phyloP scores from a whole-genome alignment of 352 stramenopile species.

The Phytophthora cajani region DNA sequence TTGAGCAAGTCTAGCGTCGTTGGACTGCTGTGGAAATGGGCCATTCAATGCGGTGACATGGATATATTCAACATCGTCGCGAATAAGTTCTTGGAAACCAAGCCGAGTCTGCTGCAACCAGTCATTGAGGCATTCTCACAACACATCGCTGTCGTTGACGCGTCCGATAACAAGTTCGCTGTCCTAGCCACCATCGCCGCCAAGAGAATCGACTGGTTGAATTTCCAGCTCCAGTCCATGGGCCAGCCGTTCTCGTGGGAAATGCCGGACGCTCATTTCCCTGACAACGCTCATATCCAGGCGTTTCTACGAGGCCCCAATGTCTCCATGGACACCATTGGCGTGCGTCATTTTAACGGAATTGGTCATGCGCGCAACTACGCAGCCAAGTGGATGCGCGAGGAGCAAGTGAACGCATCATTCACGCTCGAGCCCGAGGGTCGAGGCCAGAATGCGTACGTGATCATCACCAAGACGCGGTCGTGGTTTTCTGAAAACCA shows the following conservation, averaged over 20 bases:
- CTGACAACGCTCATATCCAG: not conserved
- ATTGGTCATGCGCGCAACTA: not conserved
- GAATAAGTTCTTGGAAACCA: not conserved
- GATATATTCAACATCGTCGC: not conserved
- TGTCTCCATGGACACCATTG: not conserved
- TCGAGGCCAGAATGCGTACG: not conserved
- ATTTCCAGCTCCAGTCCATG: not conserved
- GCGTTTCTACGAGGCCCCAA: not conserved
- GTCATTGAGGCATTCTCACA: not conserved
- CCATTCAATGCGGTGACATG: not conserved
- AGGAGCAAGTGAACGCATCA: not conserved
- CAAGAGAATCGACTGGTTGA: not conserved
- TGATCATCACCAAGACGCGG: not conserved
- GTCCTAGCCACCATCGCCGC: not conserved
- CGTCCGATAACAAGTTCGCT: not conserved
- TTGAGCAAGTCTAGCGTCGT: not conserved
- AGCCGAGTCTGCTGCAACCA: not conserved
- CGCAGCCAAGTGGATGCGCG: not conserved
- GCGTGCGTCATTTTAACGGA: constrained; percentile 1
- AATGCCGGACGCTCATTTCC: not conserved
- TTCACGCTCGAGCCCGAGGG: not conserved
- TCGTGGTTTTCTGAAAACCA: not conserved
- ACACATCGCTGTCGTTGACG: not conserved
- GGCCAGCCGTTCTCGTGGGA: not conserved
- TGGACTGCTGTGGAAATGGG: not conserved